A percentile compares a stretch with the other conserved stretches of the same genome.
Conservation (phyloP, 768 basidiomycete genomes). For the Pleurotus salmoneostramineus region DNA sequence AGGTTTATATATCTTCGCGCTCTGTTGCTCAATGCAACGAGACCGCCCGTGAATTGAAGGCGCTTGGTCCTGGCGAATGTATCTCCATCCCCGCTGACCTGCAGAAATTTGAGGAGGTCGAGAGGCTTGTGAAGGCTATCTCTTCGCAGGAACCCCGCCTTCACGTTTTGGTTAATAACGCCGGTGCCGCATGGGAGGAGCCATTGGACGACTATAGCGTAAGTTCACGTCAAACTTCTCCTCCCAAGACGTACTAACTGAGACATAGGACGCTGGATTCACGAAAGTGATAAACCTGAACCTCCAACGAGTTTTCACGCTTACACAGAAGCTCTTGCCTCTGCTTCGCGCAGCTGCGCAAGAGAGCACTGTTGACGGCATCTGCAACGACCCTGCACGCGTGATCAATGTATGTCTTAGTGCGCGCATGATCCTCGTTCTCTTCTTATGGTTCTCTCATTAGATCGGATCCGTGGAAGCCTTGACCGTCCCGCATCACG, state of each 20-base stretch:
- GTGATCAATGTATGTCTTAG: constrained; percentile 48
- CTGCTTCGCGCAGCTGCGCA: constrained; percentile 45
- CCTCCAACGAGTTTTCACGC: constrained; percentile 58
- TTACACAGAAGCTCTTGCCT: constrained; percentile 59
- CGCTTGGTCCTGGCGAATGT: constrained; percentile 51
- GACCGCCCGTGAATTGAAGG: constrained; percentile 48
- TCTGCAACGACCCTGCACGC: constrained; percentile 43
- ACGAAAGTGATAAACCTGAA: constrained; percentile 61
- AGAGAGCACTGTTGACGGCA: constrained; percentile 28
- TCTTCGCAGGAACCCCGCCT: constrained; percentile 46
- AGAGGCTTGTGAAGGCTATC: constrained; percentile 47
- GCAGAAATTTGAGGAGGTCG: constrained; percentile 48
- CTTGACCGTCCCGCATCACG: constrained; percentile 43
- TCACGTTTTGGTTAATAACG: constrained; percentile 63
- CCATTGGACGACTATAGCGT: constrained; percentile 44
- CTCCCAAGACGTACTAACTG: not conserved
- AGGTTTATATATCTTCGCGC: constrained; percentile 65
- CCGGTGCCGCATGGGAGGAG: constrained; percentile 55
- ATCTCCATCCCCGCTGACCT: constrained; percentile 52
- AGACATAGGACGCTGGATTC: constrained; percentile 47
- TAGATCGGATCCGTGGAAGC: constrained; percentile 67
- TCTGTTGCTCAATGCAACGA: constrained; percentile 44
- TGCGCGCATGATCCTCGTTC: constrained; percentile 9
- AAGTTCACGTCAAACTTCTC: constrained; percentile 11
- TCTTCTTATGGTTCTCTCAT: not conserved